Conservation (phyloP, 129 eudicot species). For the Helichrysum umbraculigerum region DNA sequence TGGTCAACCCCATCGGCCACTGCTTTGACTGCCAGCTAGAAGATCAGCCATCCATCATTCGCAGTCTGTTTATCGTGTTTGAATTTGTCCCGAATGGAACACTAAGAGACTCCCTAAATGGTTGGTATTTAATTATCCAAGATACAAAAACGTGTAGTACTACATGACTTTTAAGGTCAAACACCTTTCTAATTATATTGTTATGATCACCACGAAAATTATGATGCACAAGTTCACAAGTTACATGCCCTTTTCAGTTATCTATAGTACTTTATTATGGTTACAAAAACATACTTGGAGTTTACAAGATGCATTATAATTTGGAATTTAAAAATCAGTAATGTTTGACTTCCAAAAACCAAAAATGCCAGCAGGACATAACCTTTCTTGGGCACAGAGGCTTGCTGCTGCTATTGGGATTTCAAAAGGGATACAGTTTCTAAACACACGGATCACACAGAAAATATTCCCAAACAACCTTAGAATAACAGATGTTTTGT, state of each 20-base stretch:
- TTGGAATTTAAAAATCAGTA: neutral
- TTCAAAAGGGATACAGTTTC: slow-evolving; percentile 69
- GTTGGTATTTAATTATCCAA: slow-evolving; percentile 30
- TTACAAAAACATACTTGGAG: neutral
- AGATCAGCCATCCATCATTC: slow-evolving; percentile 41
- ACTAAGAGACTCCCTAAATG: slow-evolving; percentile 49
- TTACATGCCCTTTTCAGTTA: neutral
- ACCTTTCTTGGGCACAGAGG: slow-evolving; percentile 57
- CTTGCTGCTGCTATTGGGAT: slow-evolving; percentile 59
- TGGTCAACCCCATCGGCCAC: slow-evolving; percentile 71
- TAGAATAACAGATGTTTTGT: slow-evolving; percentile 55
- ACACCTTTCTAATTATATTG: neutral
- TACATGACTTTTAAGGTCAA: slow-evolving; percentile 20
- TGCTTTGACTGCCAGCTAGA: slow-evolving; percentile 59
- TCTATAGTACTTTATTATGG: neutral
- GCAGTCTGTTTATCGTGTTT: slow-evolving; percentile 41
- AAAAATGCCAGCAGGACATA: slow-evolving; percentile 43
- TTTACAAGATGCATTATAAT: neutral
- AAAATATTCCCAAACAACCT: slow-evolving; percentile 46
- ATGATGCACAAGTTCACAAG: neutral
- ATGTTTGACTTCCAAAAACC: slow-evolving; percentile 1
- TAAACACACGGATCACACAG: slow-evolving; percentile 54
- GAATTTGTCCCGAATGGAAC: slow-evolving; percentile 64
- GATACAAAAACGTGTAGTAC: neutral
- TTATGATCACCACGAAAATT: neutral